phyloP scores from a whole-genome alignment of 2,329 filamentous ascomycete genomes.

The Fusarium humuli region DNA sequence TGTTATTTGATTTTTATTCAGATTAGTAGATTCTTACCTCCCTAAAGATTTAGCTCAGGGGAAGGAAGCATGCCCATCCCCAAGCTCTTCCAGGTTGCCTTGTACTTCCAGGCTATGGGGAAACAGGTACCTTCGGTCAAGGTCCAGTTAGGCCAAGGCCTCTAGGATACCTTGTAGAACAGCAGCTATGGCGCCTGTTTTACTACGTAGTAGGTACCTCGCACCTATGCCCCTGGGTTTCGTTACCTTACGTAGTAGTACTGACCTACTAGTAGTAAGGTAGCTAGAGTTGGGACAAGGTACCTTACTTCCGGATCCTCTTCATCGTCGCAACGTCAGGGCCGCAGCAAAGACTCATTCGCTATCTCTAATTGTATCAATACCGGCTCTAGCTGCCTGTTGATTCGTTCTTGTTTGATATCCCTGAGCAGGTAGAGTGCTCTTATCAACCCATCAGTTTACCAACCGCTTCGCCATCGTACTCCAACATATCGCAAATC shows the following conservation, averaged over 20 bases:
- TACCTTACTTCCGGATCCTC: conserved; percentile 12
- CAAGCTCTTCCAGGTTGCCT: conserved; percentile 15
- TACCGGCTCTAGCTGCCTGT: neutral
- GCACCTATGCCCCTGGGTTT: neutral
- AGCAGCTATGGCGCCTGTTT: neutral
- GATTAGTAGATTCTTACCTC: neutral
- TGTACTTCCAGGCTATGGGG: neutral
- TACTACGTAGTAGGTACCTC: conserved; percentile 15
- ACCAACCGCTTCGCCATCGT: conserved; percentile 2
- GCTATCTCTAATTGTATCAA: neutral
- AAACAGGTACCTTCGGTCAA: neutral
- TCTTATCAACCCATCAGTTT: neutral
- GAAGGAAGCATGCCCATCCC: conserved; percentile 20
- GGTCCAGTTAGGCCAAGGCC: neutral
- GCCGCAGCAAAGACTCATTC: neutral
- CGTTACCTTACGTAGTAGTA: neutral
- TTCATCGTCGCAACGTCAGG: conserved; percentile 6
- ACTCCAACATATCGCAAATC: conserved; percentile 11
- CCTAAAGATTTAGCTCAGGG: conserved; percentile 20
- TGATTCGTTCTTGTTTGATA: neutral
- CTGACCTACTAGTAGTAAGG: neutral
- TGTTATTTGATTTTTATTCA: neutral
- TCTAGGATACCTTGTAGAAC: conserved; percentile 1
- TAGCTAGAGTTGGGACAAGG: neutral
- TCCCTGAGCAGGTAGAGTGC: conserved; percentile 1